Percentiles rank a stretch among this genome's conserved stretches.
Evolutionary conservation across 116 monocot genomes (phyloP).

Genomic region (Dioscorea cayenensis): DNA sequence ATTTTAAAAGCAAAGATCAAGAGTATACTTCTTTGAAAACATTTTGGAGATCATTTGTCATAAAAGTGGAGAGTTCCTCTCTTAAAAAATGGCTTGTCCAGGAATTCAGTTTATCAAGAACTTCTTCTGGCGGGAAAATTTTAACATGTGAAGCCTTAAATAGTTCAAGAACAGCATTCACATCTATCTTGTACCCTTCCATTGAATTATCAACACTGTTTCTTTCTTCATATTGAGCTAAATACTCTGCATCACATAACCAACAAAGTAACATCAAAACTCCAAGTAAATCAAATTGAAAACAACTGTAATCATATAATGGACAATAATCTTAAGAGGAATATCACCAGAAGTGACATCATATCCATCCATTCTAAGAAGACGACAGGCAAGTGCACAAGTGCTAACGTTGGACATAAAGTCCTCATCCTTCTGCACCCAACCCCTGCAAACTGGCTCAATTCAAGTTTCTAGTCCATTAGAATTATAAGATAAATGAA

Average conservation of each 20-base stretch:
- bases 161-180: slow-evolving; percentile 50
- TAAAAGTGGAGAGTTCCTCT: slow-evolving; percentile 12
- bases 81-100: slow-evolving; percentile 47
- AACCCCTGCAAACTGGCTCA: slow-evolving; percentile 41
- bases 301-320: neutral
- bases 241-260: slow-evolving; percentile 28
- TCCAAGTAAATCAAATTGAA: neutral
- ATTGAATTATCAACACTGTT: slow-evolving; percentile 28
- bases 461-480: slow-evolving; percentile 10
- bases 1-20: neutral
- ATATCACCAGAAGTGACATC: slow-evolving; percentile 38
- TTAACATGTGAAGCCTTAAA: slow-evolving; percentile 70
- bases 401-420: slow-evolving; percentile 44
- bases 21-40: slow-evolving; percentile 34
- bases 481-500: neutral
- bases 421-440: slow-evolving; percentile 75
- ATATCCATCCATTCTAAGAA: slow-evolving; percentile 79
- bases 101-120: slow-evolving; percentile 50
- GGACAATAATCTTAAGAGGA: neutral
- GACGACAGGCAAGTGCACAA: slow-evolving; percentile 75
- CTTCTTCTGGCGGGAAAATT: slow-evolving; percentile 34
- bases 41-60: slow-evolving; percentile 3
- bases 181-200: slow-evolving; percentile 40
- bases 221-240: slow-evolving; percentile 33
- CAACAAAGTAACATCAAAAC: neutral